Percentiles rank a stretch among this genome's conserved stretches.
These are phyloP conservation scores for Metroxylon sagu DNA, from an alignment of 176 grass and related monocot genomes.

Conservation along the genomic window DNA sequence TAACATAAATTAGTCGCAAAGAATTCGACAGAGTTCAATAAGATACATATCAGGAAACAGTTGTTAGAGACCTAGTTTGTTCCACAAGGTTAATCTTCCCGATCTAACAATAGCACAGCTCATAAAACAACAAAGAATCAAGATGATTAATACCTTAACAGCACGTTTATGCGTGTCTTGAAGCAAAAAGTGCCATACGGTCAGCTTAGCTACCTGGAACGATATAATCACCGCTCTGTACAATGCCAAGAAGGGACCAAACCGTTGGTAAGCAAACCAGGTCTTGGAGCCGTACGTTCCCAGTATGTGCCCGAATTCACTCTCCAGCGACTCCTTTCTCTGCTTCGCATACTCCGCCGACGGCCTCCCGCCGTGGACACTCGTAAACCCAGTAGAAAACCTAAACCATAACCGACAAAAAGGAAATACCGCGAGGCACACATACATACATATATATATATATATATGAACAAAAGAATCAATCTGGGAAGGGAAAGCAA, in stretches of 20 bases:
- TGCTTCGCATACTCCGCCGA: slow-evolving; percentile 87
- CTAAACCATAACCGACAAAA: slow-evolving; percentile 19
- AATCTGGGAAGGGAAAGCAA: too few relatives aligned
- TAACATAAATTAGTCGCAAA: too few relatives aligned
- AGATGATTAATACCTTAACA: slow-evolving; percentile 44
- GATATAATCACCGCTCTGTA: slow-evolving; percentile 84
- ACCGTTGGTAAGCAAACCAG: slow-evolving; percentile 56
- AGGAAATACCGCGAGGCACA: too few relatives aligned
- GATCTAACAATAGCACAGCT: too few relatives aligned
- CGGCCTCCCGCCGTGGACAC: slow-evolving; percentile 74
- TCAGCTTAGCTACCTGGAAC: slow-evolving; percentile 79
- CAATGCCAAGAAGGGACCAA: slow-evolving; percentile 74
- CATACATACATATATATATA: too few relatives aligned
- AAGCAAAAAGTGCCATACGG: slow-evolving; percentile 65
- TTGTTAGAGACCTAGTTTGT: too few relatives aligned
- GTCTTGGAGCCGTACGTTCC: slow-evolving; percentile 47
- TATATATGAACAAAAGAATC: too few relatives aligned
- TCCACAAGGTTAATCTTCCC: too few relatives aligned
- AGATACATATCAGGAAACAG: too few relatives aligned
- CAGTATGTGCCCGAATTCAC: slow-evolving; percentile 63
- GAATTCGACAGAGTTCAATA: too few relatives aligned
- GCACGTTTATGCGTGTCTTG: slow-evolving; percentile 53
- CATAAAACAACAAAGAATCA: neutral
- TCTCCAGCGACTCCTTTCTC: slow-evolving; percentile 78
- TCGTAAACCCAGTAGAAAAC: slow-evolving; percentile 62